These are phyloP conservation scores for Melocanna baccifera DNA, from an alignment of 176 grass and related monocot genomes.

Conservation along the genomic window DNA sequence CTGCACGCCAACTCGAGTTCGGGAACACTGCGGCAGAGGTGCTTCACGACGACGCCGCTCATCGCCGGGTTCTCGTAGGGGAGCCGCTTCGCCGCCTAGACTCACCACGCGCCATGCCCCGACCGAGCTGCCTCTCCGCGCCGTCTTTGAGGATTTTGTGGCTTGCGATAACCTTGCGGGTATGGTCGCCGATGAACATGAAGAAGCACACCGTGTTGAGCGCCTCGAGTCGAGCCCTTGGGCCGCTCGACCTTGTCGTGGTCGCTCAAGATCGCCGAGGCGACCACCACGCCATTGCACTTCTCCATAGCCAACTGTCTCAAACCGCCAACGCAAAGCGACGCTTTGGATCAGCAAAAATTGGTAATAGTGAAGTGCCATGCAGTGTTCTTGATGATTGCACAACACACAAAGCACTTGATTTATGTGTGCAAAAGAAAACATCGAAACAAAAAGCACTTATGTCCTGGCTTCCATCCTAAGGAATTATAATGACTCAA, in stretches of 20 bases:
- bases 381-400: slow-evolving; percentile 24
- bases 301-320: slow-evolving; percentile 77
- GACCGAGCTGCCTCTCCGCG: not conserved
- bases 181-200: slow-evolving; percentile 74
- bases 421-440: not conserved
- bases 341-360: not conserved
- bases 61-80: slow-evolving; percentile 78
- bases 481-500: slow-evolving; percentile 31
- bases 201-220: slow-evolving; percentile 68
- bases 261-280: slow-evolving; percentile 76
- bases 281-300: slow-evolving; percentile 64
- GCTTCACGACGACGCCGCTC: slow-evolving; percentile 82
- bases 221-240: slow-evolving; percentile 54
- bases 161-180: slow-evolving; percentile 29
- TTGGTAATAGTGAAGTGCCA: not conserved
- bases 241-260: slow-evolving; percentile 93
- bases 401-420: not conserved
- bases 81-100: slow-evolving; percentile 25
- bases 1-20: slow-evolving; percentile 72
- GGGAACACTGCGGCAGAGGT: slow-evolving; percentile 89
- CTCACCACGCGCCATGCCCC: slow-evolving; percentile 65
- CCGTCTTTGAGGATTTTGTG: slow-evolving; percentile 41
- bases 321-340: slow-evolving; percentile 1
- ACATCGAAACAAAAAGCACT: not conserved
- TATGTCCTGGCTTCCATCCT: not conserved